Evolutionary conservation across 1,284 basidiomycete genomes (phyloP).

Genomic region (Megacollybia platyphylla): DNA sequence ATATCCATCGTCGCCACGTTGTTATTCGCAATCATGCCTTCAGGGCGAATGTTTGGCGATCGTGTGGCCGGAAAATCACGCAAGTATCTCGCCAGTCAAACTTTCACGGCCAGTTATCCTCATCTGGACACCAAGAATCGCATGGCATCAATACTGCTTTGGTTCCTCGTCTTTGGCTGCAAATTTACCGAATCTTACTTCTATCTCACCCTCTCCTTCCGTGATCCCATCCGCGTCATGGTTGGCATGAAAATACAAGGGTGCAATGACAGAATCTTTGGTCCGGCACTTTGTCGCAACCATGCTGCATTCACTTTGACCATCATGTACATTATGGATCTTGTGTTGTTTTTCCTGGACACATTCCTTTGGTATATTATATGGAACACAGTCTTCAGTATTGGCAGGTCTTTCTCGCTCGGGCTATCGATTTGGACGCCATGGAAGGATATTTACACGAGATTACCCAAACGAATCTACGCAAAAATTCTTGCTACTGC

Average conservation of each 20-base stretch:
- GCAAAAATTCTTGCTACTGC: constrained; percentile 83
- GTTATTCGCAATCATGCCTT: constrained; percentile 79
- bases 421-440: constrained; percentile 96
- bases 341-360: constrained; percentile 91
- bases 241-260: constrained; percentile 85
- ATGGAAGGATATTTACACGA: constrained; percentile 89
- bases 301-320: constrained; percentile 87
- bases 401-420: constrained; percentile 80
- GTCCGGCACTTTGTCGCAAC: constrained; percentile 69
- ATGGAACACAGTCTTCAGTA: constrained; percentile 92
- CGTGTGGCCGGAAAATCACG: constrained; percentile 85
- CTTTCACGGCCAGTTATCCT: constrained; percentile 92
- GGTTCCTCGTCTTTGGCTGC: constrained; percentile 87
- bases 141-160: constrained; percentile 64
- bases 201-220: constrained; percentile 90
- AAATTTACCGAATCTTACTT: constrained; percentile 94
- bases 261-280: constrained; percentile 78
- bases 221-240: constrained; percentile 83
- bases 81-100: constrained; percentile 92
- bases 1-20: constrained; percentile 74
- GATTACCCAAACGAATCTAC: constrained; percentile 90
- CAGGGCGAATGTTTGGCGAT: constrained; percentile 91
- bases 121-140: constrained; percentile 47
- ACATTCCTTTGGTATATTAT: constrained; percentile 97
- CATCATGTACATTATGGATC: constrained; percentile 95